Percentiles rank a stretch among this genome's conserved stretches.
These are phyloP conservation scores for Niebla homalea DNA, from an alignment of 495 filamentous ascomycete species.

Conservation along the genomic window DNA sequence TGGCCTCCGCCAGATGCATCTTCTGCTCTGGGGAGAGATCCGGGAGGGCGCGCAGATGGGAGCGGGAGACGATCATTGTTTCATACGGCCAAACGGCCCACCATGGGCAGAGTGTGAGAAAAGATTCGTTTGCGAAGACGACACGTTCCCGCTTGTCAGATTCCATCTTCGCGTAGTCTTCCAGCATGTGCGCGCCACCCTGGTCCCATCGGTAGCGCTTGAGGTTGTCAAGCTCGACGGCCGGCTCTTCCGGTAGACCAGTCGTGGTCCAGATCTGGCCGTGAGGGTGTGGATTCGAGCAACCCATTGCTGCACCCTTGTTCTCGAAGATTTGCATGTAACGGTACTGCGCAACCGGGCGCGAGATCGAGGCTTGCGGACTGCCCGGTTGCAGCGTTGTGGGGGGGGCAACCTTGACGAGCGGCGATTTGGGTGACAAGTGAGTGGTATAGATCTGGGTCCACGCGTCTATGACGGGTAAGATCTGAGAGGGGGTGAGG, in stretches of 20 bases:
- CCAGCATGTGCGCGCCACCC: conserved; percentile 57
- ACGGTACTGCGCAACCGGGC: conserved; percentile 64
- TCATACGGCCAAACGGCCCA: conserved; percentile 98
- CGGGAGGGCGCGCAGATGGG: conserved; percentile 66
- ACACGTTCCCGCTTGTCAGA: conserved; percentile 67
- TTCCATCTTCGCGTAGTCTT: conserved; percentile 79
- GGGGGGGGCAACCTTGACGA: conserved; percentile 36
- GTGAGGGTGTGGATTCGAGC: conserved; percentile 96
- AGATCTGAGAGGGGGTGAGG: conserved; percentile 51
- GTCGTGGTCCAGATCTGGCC: conserved; percentile 94
- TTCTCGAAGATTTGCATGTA: conserved; percentile 99
- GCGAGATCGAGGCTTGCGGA: conserved; percentile 29
- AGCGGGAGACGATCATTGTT: conserved; percentile 75
- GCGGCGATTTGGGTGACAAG: conserved; percentile 56
- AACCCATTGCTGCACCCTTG: conserved; percentile 96
- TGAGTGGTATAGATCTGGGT: conserved; percentile 75
- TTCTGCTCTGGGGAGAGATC: conserved; percentile 61
- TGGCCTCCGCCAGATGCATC: conserved; percentile 59
- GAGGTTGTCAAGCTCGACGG: conserved; percentile 63
- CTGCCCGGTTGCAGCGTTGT: conserved; percentile 35
- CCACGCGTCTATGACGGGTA: conserved; percentile 73
- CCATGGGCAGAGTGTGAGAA: conserved; percentile 84
- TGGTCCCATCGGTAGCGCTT: conserved; percentile 60
- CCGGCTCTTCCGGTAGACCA: conserved; percentile 75
- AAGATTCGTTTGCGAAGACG: conserved; percentile 71